phyloP scores from a whole-genome alignment of 768 basidiomycete species.

The Russula abietina region DNA sequence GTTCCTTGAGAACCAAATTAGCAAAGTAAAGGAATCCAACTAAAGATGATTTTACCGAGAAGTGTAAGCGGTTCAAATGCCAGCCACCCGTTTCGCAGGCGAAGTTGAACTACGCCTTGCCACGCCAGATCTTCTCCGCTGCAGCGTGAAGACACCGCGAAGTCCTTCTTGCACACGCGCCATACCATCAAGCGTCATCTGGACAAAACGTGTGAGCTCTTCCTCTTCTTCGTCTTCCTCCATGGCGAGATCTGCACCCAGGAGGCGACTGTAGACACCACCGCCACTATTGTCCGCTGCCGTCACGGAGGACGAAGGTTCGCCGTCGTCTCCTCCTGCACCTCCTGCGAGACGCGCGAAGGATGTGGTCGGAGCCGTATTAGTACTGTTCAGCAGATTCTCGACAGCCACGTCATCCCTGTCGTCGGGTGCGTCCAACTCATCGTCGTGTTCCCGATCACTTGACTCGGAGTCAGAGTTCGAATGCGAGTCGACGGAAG shows the following conservation, averaged over 20 bases:
- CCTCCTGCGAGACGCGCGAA: not conserved
- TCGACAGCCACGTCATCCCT: conserved; percentile 21
- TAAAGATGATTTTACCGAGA: not conserved
- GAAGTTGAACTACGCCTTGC: not conserved
- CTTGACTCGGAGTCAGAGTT: not conserved
- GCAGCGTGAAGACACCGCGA: conserved; percentile 16
- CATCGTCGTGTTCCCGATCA: not conserved
- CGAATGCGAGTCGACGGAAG: not conserved
- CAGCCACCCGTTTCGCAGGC: not conserved
- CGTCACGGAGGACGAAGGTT: conserved; percentile 13
- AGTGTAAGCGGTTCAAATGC: conserved; percentile 4
- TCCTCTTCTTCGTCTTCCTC: conserved; percentile 19
- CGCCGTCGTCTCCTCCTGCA: not conserved
- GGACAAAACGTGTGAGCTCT: conserved; percentile 17
- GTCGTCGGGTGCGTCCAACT: conserved; percentile 11
- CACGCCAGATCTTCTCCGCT: conserved; percentile 8
- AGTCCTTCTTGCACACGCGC: conserved; percentile 21
- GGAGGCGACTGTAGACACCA: not conserved
- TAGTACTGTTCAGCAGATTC: conserved; percentile 13
- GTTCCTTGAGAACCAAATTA: not conserved
- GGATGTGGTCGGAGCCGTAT: not conserved
- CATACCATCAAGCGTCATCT: conserved; percentile 20
- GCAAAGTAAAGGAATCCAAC: not conserved
- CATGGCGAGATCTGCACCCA: not conserved
- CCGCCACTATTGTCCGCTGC: not conserved